Evolutionary conservation across 805 yeast genomes (phyloP).

Genomic region (Kluyveromyces nonfermentans): DNA sequence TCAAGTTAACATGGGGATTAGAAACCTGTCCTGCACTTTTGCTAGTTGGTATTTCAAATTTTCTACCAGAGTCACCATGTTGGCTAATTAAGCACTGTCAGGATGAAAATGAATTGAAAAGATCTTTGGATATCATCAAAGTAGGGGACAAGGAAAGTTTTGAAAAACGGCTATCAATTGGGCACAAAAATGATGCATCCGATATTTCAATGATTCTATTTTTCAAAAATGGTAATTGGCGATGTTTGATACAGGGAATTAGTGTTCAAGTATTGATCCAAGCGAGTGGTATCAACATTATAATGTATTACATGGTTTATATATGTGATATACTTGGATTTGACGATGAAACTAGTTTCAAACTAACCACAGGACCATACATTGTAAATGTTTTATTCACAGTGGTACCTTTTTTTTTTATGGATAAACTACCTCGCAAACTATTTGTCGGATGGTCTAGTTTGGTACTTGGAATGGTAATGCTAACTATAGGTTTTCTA

Average conservation of each 20-base stretch:
- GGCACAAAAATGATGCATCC: not conserved
- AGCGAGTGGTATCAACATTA: conserved; percentile 35
- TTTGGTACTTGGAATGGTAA: conserved; percentile 29
- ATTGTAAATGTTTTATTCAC: conserved; percentile 35
- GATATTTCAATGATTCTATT: not conserved
- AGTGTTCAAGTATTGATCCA: conserved; percentile 36
- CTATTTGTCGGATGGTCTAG: conserved; percentile 39
- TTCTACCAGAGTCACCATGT: conserved; percentile 51
- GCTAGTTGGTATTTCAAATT: conserved; percentile 30
- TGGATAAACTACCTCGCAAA: conserved; percentile 39
- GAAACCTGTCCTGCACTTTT: conserved; percentile 44
- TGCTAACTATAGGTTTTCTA: conserved; percentile 28
- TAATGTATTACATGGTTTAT: conserved; percentile 37
- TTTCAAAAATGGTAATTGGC: conserved; percentile 11
- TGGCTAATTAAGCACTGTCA: conserved; percentile 36
- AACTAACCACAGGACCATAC: conserved; percentile 32
- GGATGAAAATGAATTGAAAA: not conserved
- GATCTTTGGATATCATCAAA: not conserved
- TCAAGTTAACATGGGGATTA: conserved; percentile 58
- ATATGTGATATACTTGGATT: conserved; percentile 42
- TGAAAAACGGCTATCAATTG: conserved; percentile 10
- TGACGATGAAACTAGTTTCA: conserved; percentile 21
- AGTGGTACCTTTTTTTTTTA: conserved; percentile 34
- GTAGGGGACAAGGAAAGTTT: conserved; percentile 6
- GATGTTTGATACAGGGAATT: conserved; percentile 32